A percentile compares a stretch with the other conserved stretches of the same genome.
Evolutionary conservation across 179 eudicot species (phyloP).

Genomic region (Beta corolliflora): DNA sequence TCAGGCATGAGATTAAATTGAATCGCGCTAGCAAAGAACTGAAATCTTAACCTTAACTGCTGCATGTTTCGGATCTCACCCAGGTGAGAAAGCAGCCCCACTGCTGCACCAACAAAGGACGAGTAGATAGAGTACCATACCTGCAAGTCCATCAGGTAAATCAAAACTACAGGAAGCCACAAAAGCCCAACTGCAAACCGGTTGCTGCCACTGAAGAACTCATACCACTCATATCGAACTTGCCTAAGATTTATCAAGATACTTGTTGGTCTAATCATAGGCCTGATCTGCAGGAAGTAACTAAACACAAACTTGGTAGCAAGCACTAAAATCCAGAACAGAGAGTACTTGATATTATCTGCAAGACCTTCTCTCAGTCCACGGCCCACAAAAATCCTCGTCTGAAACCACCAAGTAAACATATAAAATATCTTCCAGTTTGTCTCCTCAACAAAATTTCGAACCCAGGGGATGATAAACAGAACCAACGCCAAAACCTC

Average conservation of each 20-base stretch:
- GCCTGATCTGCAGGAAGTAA: conserved; percentile 81
- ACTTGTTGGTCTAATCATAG: conserved; percentile 69
- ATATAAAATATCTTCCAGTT: conserved; percentile 83
- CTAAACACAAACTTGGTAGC: conserved; percentile 75
- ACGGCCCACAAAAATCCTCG: conserved; percentile 79
- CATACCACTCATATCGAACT: conserved; percentile 73
- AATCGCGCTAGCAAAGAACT: conserved; percentile 95
- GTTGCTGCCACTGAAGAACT: conserved; percentile 70
- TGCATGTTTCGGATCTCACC: conserved; percentile 92
- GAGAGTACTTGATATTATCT: conserved; percentile 73
- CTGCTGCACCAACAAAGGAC: conserved; percentile 77
- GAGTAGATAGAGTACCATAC: conserved; percentile 93
- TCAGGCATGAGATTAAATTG: conserved; percentile 96
- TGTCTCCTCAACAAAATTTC: conserved; percentile 79
- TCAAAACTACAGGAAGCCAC: conserved; percentile 89
- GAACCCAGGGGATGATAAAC: conserved; percentile 74
- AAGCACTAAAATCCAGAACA: conserved; percentile 85
- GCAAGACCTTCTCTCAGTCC: conserved; percentile 86
- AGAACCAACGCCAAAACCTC: conserved; percentile 67
- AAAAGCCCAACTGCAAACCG: conserved; percentile 82
- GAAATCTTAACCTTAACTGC: conserved; percentile 87
- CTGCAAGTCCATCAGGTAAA: conserved; percentile 86
- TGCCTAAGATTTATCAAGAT: conserved; percentile 39
- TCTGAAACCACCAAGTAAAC: conserved; percentile 95
- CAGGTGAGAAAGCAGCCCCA: conserved; percentile 80